Percentiles rank a stretch among this genome's conserved stretches.
These are phyloP conservation scores for Parathielavia appendiculata DNA, from an alignment of 495 filamentous ascomycete genomes.

Conservation along the genomic window DNA sequence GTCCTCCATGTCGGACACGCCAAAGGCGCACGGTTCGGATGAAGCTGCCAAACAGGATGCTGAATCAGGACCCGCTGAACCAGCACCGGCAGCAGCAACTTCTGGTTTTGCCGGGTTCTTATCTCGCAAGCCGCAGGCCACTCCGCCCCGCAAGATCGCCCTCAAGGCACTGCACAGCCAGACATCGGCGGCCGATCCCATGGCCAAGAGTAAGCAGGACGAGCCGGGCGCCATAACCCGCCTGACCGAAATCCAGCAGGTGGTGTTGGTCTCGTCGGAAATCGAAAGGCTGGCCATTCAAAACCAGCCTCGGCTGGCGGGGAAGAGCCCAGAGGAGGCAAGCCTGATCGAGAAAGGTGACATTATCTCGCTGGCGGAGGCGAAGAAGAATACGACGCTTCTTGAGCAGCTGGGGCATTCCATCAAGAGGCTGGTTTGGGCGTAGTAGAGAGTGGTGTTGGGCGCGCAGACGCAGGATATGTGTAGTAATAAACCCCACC, in stretches of 20 bases:
- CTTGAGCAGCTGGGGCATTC: slow-evolving; percentile 81
- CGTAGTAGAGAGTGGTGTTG: slow-evolving; percentile 36
- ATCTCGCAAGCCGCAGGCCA: slow-evolving; percentile 23
- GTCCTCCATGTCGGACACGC: slow-evolving; percentile 47
- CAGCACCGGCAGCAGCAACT: slow-evolving; percentile 2
- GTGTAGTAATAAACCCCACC: background rate
- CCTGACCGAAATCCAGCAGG: slow-evolving; percentile 63
- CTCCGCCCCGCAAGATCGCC: slow-evolving; percentile 37
- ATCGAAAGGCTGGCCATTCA: slow-evolving; percentile 43
- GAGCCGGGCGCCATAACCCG: slow-evolving; percentile 29
- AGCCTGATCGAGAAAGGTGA: slow-evolving; percentile 61
- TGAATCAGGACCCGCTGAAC: background rate
- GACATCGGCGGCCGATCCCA: slow-evolving; percentile 44
- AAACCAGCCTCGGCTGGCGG: slow-evolving; percentile 33
- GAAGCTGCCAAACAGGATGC: slow-evolving; percentile 10
- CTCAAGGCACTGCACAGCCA: slow-evolving; percentile 59
- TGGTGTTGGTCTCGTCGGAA: slow-evolving; percentile 64
- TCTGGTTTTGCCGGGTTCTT: slow-evolving; percentile 31
- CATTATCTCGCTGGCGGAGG: slow-evolving; percentile 76
- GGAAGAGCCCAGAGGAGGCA: slow-evolving; percentile 30
- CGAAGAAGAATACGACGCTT: slow-evolving; percentile 79
- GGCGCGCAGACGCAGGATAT: too few species aligned
- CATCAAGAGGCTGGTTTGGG: slow-evolving; percentile 90
- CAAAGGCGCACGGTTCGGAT: slow-evolving; percentile 17
- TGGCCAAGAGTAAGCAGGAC: slow-evolving; percentile 30